phyloP scores from a whole-genome alignment of 768 basidiomycete species.

The Russula vinacea region DNA sequence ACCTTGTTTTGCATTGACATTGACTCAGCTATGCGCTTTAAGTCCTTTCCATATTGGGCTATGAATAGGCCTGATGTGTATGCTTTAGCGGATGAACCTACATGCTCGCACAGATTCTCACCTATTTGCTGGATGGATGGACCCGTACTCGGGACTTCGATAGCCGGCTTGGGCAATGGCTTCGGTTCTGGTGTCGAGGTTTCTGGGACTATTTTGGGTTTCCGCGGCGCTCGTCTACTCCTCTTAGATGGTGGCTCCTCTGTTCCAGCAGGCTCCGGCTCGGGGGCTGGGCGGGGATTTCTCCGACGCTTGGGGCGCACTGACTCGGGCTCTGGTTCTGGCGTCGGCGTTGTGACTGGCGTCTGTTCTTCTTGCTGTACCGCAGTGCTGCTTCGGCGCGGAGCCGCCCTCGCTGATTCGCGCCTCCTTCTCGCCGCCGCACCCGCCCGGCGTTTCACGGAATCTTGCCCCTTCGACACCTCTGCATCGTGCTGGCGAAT shows the following conservation, averaged over 20 bases:
- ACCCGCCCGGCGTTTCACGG: slow-evolving; percentile 26
- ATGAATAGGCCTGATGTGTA: slow-evolving; percentile 47
- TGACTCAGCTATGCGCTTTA: slow-evolving; percentile 63
- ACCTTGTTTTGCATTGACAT: slow-evolving; percentile 70
- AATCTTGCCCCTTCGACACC: slow-evolving; percentile 31
- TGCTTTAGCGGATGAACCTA: slow-evolving; percentile 24
- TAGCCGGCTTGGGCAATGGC: background rate
- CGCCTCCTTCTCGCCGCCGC: slow-evolving; percentile 16
- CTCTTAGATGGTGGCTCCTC: slow-evolving; percentile 22
- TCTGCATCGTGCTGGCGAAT: slow-evolving; percentile 72
- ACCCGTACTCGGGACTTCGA: slow-evolving; percentile 2
- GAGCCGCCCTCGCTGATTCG: slow-evolving; percentile 21
- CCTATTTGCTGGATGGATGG: slow-evolving; percentile 64
- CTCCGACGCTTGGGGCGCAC: slow-evolving; percentile 34
- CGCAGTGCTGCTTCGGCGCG: slow-evolving; percentile 27
- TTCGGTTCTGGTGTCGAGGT: slow-evolving; percentile 3
- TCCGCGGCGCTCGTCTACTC: slow-evolving; percentile 2
- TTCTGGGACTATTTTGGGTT: slow-evolving; percentile 7
- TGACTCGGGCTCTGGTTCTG: slow-evolving; percentile 54
- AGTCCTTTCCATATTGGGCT: slow-evolving; percentile 61
- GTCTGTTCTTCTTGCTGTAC: slow-evolving; percentile 50
- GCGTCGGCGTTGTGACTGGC: slow-evolving; percentile 58
- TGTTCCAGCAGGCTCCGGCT: slow-evolving; percentile 13
- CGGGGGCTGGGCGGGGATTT: slow-evolving; percentile 37
- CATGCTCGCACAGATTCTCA: slow-evolving; percentile 34